Conservation (phyloP, 257 asterid genomes). For the Ilex asprella region DNA sequence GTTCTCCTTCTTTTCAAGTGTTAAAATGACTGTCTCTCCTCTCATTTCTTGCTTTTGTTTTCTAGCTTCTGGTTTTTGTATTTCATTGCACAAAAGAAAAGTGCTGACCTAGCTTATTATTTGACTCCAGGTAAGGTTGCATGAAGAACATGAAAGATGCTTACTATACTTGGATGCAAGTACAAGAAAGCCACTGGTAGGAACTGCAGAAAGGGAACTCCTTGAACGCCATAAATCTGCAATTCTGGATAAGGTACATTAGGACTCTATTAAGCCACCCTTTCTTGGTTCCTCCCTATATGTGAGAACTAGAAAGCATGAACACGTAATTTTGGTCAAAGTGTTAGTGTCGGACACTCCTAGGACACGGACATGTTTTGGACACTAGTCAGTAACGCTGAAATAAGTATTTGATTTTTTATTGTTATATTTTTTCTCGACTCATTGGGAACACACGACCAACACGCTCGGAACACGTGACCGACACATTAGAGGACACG, state of each 20-base stretch:
- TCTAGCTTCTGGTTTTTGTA: not conserved
- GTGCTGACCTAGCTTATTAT: not conserved
- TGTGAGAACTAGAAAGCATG: too few species aligned
- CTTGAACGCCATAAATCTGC: slow-evolving; percentile 74
- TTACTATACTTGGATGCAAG: slow-evolving; percentile 67
- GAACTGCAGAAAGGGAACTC: slow-evolving; percentile 80
- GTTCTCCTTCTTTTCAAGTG: not conserved
- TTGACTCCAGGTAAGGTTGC: slow-evolving; percentile 71
- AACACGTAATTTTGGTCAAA: too few species aligned
- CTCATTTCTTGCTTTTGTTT: too few species aligned
- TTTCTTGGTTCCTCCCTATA: slow-evolving; percentile 1
- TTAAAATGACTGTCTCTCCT: not conserved
- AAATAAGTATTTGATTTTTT: too few species aligned
- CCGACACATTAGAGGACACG: too few species aligned
- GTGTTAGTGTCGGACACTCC: too few species aligned
- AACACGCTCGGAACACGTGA: too few species aligned
- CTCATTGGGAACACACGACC: too few species aligned
- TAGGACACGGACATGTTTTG: too few species aligned
- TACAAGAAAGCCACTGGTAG: slow-evolving; percentile 81
- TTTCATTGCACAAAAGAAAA: not conserved
- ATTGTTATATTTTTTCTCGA: too few species aligned
- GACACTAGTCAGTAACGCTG: not conserved
- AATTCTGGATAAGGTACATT: slow-evolving; percentile 79
- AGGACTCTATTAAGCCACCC: not conserved
- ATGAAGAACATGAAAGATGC: slow-evolving; percentile 94